These are phyloP conservation scores for Penicillium occitanis DNA, from an alignment of 2,329 filamentous ascomycete genomes.

Conservation along the genomic window DNA sequence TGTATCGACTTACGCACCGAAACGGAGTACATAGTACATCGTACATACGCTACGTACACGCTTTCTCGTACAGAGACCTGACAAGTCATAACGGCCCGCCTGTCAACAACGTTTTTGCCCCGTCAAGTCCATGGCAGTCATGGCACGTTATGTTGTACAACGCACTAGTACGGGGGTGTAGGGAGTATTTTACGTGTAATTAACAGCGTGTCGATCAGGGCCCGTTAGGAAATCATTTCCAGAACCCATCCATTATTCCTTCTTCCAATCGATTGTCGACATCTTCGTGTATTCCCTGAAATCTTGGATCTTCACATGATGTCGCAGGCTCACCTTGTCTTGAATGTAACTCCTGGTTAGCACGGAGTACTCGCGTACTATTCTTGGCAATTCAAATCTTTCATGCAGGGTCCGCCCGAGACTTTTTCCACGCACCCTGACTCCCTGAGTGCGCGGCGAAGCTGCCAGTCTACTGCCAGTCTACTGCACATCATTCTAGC, in stretches of 20 bases:
- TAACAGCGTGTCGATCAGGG: constrained; percentile 12
- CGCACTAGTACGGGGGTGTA: neutral
- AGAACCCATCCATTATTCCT: neutral
- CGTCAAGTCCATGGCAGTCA: neutral
- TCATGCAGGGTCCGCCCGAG: constrained; percentile 14
- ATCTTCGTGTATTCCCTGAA: neutral
- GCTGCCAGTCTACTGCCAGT: constrained; percentile 28
- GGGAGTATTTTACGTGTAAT: neutral
- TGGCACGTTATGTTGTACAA: constrained; percentile 1
- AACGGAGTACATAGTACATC: neutral
- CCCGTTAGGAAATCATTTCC: constrained; percentile 15
- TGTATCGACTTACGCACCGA: neutral
- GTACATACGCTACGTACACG: neutral
- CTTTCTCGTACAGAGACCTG: constrained; percentile 3
- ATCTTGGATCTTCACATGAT: neutral
- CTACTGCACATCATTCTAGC: constrained; percentile 30
- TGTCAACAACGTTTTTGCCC: constrained; percentile 22
- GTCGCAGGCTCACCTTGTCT: neutral
- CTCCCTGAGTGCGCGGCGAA: constrained; percentile 18
- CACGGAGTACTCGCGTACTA: neutral
- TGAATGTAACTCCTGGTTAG: neutral
- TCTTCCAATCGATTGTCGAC: neutral
- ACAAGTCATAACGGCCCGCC: constrained; percentile 20
- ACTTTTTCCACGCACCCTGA: constrained; percentile 25
- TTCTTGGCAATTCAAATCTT: neutral